phyloP scores from a whole-genome alignment of 2,329 filamentous ascomycete genomes.

The Westerdykella aurantiaca region DNA sequence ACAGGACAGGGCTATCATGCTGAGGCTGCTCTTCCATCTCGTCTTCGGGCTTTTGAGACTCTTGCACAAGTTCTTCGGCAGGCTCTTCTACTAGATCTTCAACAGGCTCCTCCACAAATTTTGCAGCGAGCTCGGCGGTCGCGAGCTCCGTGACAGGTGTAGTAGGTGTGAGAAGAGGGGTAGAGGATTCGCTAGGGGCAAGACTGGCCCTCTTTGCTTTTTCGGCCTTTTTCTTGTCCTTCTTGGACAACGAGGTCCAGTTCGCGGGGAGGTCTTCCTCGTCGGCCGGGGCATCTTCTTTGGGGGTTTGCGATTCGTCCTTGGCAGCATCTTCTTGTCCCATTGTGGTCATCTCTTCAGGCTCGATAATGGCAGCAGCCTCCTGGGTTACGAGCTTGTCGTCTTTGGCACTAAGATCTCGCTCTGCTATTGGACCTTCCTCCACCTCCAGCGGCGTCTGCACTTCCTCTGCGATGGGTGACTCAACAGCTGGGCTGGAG shows the following conservation, averaged over 20 bases:
- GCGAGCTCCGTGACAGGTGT: not conserved
- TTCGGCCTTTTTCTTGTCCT: conserved; percentile 24
- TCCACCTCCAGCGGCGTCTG: not conserved
- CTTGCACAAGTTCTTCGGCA: not conserved
- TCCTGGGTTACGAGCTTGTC: not conserved
- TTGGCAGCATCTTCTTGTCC: not conserved
- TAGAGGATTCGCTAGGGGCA: conserved; percentile 5
- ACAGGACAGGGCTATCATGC: conserved; percentile 1
- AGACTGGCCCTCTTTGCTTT: conserved; percentile 14
- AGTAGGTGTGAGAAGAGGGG: not conserved
- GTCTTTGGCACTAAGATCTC: not conserved
- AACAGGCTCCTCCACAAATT: not conserved
- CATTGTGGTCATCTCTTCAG: not conserved
- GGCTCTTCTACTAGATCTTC: not conserved
- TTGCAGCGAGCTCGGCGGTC: not conserved
- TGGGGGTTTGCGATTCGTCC: not conserved
- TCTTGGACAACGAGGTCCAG: conserved; percentile 17
- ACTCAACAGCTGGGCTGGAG: conserved; percentile 2
- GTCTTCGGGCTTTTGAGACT: not conserved
- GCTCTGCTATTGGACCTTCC: not conserved
- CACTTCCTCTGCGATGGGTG: not conserved
- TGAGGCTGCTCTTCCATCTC: not conserved
- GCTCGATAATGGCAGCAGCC: not conserved
- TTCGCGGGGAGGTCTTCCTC: not conserved
- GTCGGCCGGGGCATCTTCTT: not conserved